phyloP scores from a whole-genome alignment of 73 alveolate genomes.

The Diophrys appendiculata region DNA sequence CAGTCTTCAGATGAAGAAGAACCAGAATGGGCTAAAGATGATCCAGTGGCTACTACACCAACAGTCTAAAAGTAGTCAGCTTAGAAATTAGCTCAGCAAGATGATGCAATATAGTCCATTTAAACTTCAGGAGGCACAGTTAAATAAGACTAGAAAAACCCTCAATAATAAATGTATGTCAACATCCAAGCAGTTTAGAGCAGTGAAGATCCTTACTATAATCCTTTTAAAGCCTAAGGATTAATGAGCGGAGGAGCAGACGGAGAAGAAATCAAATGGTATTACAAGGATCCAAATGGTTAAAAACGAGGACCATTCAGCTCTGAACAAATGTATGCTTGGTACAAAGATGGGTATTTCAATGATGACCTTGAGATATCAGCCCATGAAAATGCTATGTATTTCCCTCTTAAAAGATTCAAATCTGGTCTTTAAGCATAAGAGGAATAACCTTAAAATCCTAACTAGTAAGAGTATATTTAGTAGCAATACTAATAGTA shows the following conservation, averaged over 20 bases:
- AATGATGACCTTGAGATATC: constrained; percentile 58
- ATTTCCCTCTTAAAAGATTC: constrained; percentile 28
- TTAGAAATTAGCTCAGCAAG: not conserved
- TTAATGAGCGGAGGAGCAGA: constrained; percentile 10
- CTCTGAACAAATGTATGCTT: constrained; percentile 42
- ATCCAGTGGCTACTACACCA: not conserved
- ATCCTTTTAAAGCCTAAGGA: constrained; percentile 22
- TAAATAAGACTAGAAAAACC: constrained; percentile 1
- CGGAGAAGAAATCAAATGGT: constrained; percentile 44
- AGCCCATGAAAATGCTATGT: constrained; percentile 38
- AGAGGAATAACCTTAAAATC: not conserved
- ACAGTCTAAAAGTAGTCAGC: not conserved
- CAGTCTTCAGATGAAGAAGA: not conserved
- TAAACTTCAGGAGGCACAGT: not conserved
- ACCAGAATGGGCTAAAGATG: not conserved
- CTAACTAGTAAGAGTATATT: not conserved
- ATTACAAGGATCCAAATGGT: constrained; percentile 57
- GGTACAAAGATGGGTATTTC: constrained; percentile 61
- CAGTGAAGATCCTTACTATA: not conserved
- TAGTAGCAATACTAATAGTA: not conserved
- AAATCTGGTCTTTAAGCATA: constrained; percentile 13
- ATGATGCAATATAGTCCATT: not conserved
- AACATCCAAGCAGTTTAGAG: not conserved
- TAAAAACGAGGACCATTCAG: constrained; percentile 56
- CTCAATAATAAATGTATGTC: not conserved